Conservation (phyloP, 257 asterid species). For the Datura wrightii region DNA sequence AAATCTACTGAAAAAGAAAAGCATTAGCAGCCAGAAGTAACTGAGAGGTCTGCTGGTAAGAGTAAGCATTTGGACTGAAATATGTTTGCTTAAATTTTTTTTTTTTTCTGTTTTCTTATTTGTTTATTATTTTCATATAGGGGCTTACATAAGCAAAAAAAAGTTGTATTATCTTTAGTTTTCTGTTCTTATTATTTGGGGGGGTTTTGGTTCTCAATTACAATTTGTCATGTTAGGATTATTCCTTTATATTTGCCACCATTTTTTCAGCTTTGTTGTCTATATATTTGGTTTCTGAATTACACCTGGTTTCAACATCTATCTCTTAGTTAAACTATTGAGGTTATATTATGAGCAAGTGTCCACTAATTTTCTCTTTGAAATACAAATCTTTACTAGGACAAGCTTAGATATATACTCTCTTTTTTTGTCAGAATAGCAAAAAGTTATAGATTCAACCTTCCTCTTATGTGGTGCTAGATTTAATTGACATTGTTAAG, state of each 20-base stretch:
- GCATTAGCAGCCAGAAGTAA: conserved; percentile 63
- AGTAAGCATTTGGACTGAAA: background rate
- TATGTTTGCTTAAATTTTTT: background rate
- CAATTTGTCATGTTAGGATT: background rate
- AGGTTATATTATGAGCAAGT: background rate
- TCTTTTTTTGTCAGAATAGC: no score
- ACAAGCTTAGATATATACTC: background rate
- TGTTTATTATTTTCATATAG: background rate
- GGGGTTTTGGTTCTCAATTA: background rate
- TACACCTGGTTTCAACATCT: background rate
- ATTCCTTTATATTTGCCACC: background rate
- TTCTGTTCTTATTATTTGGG: background rate
- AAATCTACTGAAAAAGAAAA: conserved; percentile 85
- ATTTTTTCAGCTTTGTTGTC: background rate
- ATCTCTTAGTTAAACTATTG: background rate
- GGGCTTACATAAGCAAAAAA: background rate
- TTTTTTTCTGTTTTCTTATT: background rate
- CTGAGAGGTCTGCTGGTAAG: background rate
- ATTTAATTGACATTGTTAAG: no score
- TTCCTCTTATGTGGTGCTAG: no score
- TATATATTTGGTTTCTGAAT: background rate
- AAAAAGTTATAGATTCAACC: no score
- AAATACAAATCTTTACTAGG: background rate
- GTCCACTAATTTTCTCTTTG: background rate
- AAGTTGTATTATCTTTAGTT: background rate